phyloP scores from a whole-genome alignment of 2,329 filamentous ascomycete genomes.

The Acephala macrosclerotiorum region DNA sequence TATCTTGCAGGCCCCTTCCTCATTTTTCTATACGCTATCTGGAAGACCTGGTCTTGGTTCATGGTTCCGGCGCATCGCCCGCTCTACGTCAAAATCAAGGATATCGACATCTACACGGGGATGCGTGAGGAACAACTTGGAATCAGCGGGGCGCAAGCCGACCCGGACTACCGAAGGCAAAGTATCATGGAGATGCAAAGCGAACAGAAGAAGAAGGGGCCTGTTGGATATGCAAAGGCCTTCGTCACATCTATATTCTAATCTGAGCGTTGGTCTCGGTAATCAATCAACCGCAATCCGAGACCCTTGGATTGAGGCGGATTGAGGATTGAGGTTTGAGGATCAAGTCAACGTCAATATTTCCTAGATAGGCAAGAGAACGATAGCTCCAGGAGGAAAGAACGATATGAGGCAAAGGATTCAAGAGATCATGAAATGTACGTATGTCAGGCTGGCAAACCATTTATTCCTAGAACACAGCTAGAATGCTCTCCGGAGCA shows the following conservation, averaged over 20 bases:
- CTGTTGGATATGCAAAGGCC: neutral
- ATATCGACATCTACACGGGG: slow-evolving; percentile 29
- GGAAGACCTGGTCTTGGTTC: slow-evolving; percentile 49
- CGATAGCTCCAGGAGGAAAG: neutral
- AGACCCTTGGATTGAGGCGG: neutral
- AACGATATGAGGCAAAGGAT: neutral
- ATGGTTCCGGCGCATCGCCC: slow-evolving; percentile 15
- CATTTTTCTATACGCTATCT: slow-evolving; percentile 58
- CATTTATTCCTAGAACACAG: neutral
- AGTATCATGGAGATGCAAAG: slow-evolving; percentile 11
- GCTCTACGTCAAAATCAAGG: slow-evolving; percentile 26
- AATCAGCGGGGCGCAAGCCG: slow-evolving; percentile 12
- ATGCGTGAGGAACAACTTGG: slow-evolving; percentile 16
- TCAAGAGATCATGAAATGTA: neutral
- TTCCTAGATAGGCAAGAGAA: neutral
- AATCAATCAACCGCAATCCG: neutral
- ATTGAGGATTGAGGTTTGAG: neutral
- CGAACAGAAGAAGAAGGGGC: slow-evolving; percentile 11
- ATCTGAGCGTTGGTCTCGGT: neutral
- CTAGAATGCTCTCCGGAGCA: too few species aligned
- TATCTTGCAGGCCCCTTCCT: slow-evolving; percentile 58
- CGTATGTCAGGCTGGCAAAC: neutral
- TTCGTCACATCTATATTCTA: slow-evolving; percentile 5
- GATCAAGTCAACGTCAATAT: neutral
- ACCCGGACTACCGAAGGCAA: slow-evolving; percentile 11